Base-by-base conservation (phyloP, 805 yeast species). In the Candida piceae region DNA sequence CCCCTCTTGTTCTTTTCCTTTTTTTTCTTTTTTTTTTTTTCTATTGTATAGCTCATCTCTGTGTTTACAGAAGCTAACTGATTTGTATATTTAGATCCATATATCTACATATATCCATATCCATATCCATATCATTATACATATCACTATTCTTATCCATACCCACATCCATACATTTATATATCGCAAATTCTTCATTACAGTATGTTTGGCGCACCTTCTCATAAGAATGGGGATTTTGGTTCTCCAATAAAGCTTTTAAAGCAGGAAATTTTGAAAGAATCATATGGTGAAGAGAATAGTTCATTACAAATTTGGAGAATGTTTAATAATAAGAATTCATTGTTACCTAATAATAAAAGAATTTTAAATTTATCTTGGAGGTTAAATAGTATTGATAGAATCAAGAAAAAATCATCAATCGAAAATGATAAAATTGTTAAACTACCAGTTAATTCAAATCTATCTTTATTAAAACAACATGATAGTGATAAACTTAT, bases 331-430 rank as follows among this genome's bases (percentile, higher is more conserved):
- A 56, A 54, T 39, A 58, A 55, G 32, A 60, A 60, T 32, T 56
- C 61, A 12, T 42, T 55, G 13, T 38, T 60, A 7, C 63, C 66
- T 9, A 61, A 57, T 39, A 59, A 60, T 30, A 53, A 58, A 35
- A 39, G 67, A 13, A 62, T 62, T 12, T 39, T 62, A 16, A 61
- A 62, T 38, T 42, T 62, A 16, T 52, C 64, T 2, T 62, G 67
- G 67, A 50, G 66, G 37, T 41, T 62, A 15, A 60, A 55, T 40
- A 55, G 62, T 34, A 46, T 60, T 21, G 54, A 49, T 33, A 43
- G 50, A 11, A 42, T 60, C 24, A 57, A 54, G 31, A 47, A 43
- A 38, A 23, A 16, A 13, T 34, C 18, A 7, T n/a, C 17, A 13
- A 6, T n/a, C 11, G 29, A 26, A 15, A 26, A 26, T 26, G 17